A percentile compares a stretch with the other conserved stretches of the same genome.
Conservation (phyloP, 2,329 filamentous ascomycete species). For the Phoma sp. region DNA sequence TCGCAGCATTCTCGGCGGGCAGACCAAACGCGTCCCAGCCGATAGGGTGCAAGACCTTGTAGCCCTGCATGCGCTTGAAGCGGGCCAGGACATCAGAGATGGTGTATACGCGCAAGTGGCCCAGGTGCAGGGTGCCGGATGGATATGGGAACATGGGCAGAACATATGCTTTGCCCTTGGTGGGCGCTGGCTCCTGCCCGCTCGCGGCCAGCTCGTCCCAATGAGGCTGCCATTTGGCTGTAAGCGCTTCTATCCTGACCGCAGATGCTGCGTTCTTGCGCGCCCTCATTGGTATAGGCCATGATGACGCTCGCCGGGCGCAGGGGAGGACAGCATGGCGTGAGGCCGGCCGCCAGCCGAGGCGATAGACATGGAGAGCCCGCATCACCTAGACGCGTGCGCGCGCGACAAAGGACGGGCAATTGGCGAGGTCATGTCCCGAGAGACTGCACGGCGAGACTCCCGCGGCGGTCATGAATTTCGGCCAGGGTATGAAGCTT, state of each 20-base stretch:
- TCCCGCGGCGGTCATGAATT: slow-evolving; percentile 4
- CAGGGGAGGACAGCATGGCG: slow-evolving; percentile 16
- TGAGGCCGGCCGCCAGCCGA: slow-evolving; percentile 30
- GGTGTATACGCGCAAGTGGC: slow-evolving; percentile 87
- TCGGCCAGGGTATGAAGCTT: slow-evolving; percentile 1
- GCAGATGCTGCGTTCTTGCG: slow-evolving; percentile 14
- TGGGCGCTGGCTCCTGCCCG: slow-evolving; percentile 19
- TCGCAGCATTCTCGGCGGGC: slow-evolving; percentile 89
- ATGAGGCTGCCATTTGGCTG: slow-evolving; percentile 61
- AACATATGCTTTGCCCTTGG: slow-evolving; percentile 66
- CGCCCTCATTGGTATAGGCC: slow-evolving; percentile 15
- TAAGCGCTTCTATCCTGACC: slow-evolving; percentile 24
- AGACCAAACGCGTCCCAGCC: slow-evolving; percentile 94
- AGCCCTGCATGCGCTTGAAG: slow-evolving; percentile 76
- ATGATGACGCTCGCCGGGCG: slow-evolving; percentile 7
- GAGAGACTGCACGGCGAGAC: background rate
- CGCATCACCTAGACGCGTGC: slow-evolving; percentile 37
- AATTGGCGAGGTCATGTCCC: slow-evolving; percentile 2
- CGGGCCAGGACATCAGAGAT: slow-evolving; percentile 86
- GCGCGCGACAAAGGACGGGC: slow-evolving; percentile 21
- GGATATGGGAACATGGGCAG: slow-evolving; percentile 95
- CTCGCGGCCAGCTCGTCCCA: slow-evolving; percentile 48
- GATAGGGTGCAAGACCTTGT: slow-evolving; percentile 84
- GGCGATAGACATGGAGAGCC: slow-evolving; percentile 31
- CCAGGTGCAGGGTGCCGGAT: slow-evolving; percentile 84